Percentiles rank a stretch among this genome's conserved stretches.
Evolutionary conservation across 441 rosid species (phyloP).

Genomic region (Aleurites moluccanus): DNA sequence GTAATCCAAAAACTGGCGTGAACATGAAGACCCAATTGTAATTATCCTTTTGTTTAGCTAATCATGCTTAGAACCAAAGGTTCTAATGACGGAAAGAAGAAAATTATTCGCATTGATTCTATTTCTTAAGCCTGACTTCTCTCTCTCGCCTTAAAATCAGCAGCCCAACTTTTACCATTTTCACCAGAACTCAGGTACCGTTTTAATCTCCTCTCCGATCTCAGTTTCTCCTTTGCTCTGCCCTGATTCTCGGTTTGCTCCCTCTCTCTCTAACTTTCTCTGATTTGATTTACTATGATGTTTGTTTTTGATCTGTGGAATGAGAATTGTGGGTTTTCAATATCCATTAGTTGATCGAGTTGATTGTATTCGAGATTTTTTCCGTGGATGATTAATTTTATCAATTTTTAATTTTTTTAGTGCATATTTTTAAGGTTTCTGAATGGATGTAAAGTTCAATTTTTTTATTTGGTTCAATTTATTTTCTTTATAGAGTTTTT

Average conservation of each 20-base stretch:
- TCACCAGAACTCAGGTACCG: not conserved
- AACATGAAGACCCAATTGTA: not conserved
- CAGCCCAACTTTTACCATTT: not conserved
- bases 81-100: not conserved
- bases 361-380: not conserved
- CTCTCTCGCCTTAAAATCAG: not conserved
- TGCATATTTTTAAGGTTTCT: not conserved
- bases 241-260: not conserved
- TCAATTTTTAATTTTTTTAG: not conserved
- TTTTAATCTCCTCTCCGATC: not conserved
- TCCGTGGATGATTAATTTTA: not conserved
- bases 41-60: not conserved
- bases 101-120: not conserved
- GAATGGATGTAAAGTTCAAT: not conserved
- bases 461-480: not conserved
- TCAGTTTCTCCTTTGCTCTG: not conserved
- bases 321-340: not conserved
- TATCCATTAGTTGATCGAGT: not conserved
- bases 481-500: not conserved
- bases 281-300: not conserved
- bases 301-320: not conserved
- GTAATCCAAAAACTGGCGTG: not conserved
- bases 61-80: not conserved
- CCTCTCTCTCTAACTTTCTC: not conserved
- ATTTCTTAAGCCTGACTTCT: not conserved